Base-by-base conservation (phyloP, 108 stramenopile genomes). In the Cyclotella kingstonii region DNA sequence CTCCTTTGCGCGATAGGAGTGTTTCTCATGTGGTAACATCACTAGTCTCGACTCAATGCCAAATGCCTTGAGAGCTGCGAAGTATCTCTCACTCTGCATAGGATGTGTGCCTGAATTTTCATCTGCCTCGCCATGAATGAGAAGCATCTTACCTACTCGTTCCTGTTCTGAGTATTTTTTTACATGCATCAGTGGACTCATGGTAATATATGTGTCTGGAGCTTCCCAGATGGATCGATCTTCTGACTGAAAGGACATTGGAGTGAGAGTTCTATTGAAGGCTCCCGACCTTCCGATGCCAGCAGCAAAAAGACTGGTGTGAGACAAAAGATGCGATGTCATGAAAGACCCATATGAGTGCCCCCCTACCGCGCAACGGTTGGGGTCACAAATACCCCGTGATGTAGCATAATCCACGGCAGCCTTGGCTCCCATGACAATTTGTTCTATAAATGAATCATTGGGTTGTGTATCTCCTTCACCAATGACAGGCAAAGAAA, bases 341-440 rank as follows among this genome's bases (percentile, higher is more conserved):
- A 79, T 79, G 48, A 79, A 79, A 4, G 74, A 63, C 8, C 78
- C 78, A 27, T 79, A 79, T 4, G 74, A 76, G 31, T 79, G 78
- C 4, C 78, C 78, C 34, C 78, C 78, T 45, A 79, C 78, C 7
- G 78, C 78, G 51, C 74, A 79, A 14, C 74, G 69, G 26, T 58
- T 72, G 5, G 69, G 68, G 36, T 79, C 75, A 33, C 78, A 75
- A 30, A 76, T 42, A 5, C 74, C 74, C 17, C 74, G 73, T 10
- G 69, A 58, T 10, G 66, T 54, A 6, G 58, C 70, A n/a, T 71
- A 70, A 3, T 72, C 58, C 3, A 79, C 78, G 9, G 78, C 78
- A 26, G 78, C 73, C 22, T 69, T 75, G 26, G 78, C 73, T n/a
- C 75, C 70, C 23, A 68, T 56, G 3, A 70, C 63, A 29, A 79